Base-by-base conservation (phyloP, 805 yeast species). In the Starmerella riodocensis region DNA sequence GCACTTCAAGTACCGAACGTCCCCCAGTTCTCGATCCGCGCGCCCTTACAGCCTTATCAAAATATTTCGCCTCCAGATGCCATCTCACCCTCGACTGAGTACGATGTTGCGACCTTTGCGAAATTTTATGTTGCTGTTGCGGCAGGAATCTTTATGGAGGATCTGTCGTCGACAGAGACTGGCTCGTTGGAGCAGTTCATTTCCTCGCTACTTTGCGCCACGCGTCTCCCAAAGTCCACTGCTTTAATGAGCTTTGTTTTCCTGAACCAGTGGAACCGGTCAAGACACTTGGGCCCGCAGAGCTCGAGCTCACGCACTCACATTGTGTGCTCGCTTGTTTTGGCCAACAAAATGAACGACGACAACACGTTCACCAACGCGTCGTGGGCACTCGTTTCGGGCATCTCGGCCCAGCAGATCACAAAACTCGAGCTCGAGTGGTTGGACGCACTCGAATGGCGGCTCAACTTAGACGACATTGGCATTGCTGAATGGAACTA, bases 321-420 rank as follows among this genome's bases (percentile, higher is more conserved):
- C 56, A 58, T 84, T 30, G 74, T 78, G 31, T 67, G 79, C 17
- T 70, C 93, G 3, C 67, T 88, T 32, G 73, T 88, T 27, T 65
- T 88, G 45, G 93, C 95, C 34, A 88, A 88, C 65, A 88, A 88
- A 63, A 83, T 84, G 59, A 84, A 86, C 57, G 97, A 88, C 61
- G 98, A 88, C 63, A 85, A 88, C 62, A 88, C 96, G 22, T 88
- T 88, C 57, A 84, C 94, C 45, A 88, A 88, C 63, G 77, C 76
- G 54, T 83, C 95, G 6, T 88, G 98, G 98, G 73, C 84, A 30
- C 85, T 84, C 46, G 97, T 96, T n/a, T 81, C 95, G 4, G 93
- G 93, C 16, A 69, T 88, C 46, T 60, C 72, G 6, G 66, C 82
- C 34, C 54, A 54, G 2, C 60, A 69, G 26, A 67, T 88, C 46